Percentiles rank a stretch among this genome's conserved stretches.
Evolutionary conservation across 2,329 filamentous ascomycete genomes (phyloP).

Genomic region (Cladorrhinum sp.): DNA sequence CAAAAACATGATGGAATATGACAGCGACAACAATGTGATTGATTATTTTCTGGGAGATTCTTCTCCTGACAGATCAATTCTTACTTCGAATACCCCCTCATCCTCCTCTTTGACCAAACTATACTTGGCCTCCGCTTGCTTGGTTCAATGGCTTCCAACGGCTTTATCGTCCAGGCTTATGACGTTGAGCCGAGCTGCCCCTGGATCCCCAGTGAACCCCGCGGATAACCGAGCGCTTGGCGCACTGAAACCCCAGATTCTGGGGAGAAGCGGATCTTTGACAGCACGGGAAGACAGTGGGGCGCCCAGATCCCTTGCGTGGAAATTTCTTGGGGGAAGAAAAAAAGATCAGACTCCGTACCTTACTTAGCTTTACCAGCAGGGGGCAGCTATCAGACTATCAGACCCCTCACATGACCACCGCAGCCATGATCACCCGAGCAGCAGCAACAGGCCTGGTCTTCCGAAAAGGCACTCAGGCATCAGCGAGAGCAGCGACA

Average conservation of each 20-base stretch:
- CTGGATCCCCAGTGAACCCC: constrained; percentile 19
- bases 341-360: background rate
- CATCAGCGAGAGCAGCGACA: background rate
- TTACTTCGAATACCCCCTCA: background rate
- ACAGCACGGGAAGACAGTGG: constrained; percentile 18
- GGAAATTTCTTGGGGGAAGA: constrained; percentile 26
- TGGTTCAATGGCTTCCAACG: constrained; percentile 28
- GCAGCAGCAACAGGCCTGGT: constrained; percentile 1
- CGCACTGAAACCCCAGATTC: constrained; percentile 14
- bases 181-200: constrained; percentile 27
- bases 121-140: too few relatives aligned
- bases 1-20: constrained; percentile 51
- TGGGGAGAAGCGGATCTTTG: constrained; percentile 3
- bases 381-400: constrained; percentile 5
- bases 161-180: constrained; percentile 26
- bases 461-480: constrained; percentile 4
- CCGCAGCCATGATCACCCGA: constrained; percentile 23
- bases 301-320: constrained; percentile 13
- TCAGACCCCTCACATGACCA: constrained; percentile 10
- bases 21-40: constrained; percentile 2
- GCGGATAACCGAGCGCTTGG: constrained; percentile 28
- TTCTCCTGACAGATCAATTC: constrained; percentile 1
- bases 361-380: background rate
- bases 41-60: background rate
- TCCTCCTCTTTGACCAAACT: too few relatives aligned